Evolutionary conservation across 2,329 filamentous ascomycete species (phyloP), one percentile per base, ranked within the genome.

Genomic region (Penicillium fuscoglaucum): DNA sequence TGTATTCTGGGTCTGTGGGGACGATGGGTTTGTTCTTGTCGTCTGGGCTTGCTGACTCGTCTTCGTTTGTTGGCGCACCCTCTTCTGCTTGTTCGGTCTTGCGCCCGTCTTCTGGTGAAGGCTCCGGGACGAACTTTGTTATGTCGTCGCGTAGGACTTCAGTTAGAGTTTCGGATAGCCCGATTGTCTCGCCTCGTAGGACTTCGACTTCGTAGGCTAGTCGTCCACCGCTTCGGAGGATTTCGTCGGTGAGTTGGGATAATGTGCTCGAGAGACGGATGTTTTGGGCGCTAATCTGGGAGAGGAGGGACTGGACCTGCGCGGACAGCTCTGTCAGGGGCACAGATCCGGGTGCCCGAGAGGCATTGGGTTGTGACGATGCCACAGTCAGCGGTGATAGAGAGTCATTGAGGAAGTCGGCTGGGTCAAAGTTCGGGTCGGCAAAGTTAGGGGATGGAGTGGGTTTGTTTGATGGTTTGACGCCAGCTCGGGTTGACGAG

Each of bases 141-240:
- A 96, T 85, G 66, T 96, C 90, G 5, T 86, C 82, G 47, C 85
- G 84, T 44, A 96, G 76, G 0, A 83, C 85, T 64, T 93, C 90
- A 6, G 87, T 85, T 66, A 98, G 79, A 2, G 88, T 83, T 71
- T 97, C 93, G 0, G 87, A 87, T 37, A 97, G 79, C n/a, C 89
- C 84, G 47, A 92, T 78, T 2, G 91, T 90, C 76, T 97, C 93
- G 62, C 93, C 93, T n/a, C 92, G 86, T 49, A 98, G 76, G 19
- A 98, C 84, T 75, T 98, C 93, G 21, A 98, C 93, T 76, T 98
- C 91, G 71, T 99, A 99, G 21, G 93, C 91, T 57, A 99, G 79
- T 4, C 93, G 84, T 63, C 90, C 91, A 28, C 93, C 91, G 69
- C 91, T 93, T 57, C 95, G 86, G 61, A 99, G 77, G 62, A 99